These are phyloP conservation scores for Phytophthora sojae DNA, from an alignment of 352 stramenopile genomes.

Conservation along the genomic window DNA sequence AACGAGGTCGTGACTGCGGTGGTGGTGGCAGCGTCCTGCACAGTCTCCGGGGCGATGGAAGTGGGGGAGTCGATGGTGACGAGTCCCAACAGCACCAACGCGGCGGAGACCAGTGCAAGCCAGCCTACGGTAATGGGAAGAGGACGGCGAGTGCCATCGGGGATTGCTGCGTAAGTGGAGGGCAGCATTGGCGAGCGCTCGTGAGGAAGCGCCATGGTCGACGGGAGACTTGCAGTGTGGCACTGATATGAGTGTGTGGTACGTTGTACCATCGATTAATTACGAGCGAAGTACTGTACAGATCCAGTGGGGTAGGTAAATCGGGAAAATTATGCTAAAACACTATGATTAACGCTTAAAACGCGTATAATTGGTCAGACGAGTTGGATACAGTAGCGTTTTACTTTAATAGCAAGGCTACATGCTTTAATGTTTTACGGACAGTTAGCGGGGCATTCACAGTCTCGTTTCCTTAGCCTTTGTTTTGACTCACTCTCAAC, in stretches of 20 bases:
- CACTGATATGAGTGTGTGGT: conserved; percentile 1
- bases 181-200: conserved; percentile 43
- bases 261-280: background rate
- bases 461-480: too few relatives aligned
- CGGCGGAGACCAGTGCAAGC: conserved; percentile 28
- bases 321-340: too few relatives aligned
- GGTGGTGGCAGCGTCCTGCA: conserved; percentile 1
- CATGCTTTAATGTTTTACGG: background rate
- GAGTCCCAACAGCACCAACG: conserved; percentile 14
- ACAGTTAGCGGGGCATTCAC: background rate
- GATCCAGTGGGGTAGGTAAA: too few relatives aligned
- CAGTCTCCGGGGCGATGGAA: background rate
- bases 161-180: conserved; percentile 3
- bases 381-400: too few relatives aligned
- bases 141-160: conserved; percentile 11
- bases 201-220: conserved; percentile 11
- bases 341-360: too few relatives aligned
- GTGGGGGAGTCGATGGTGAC: conserved; percentile 3
- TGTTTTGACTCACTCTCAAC: too few relatives aligned
- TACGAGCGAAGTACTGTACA: too few relatives aligned
- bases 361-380: too few relatives aligned
- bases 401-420: too few relatives aligned
- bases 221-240: background rate
- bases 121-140: conserved; percentile 38
- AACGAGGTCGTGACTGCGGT: conserved; percentile 18